Evolutionary conservation across 2,329 filamentous ascomycete species (phyloP).

Genomic region (Fusarium protoensiforme): DNA sequence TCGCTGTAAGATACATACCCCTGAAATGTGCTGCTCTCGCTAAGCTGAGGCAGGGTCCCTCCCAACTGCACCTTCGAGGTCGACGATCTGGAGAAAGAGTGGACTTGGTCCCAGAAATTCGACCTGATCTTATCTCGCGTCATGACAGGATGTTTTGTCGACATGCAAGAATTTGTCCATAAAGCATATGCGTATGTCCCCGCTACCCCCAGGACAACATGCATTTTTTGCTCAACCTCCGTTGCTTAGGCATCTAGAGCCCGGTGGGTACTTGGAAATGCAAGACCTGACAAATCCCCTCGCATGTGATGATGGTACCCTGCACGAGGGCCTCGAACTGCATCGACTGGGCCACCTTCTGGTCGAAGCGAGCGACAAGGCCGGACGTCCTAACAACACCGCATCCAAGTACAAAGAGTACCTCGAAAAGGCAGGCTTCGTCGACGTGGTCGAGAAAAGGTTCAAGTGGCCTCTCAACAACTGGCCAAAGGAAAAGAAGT

Average conservation of each 20-base stretch:
- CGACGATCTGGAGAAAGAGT: neutral
- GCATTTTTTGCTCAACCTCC: rapidly evolving
- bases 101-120: neutral
- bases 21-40: neutral
- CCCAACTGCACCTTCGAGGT: neutral
- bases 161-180: neutral
- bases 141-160: neutral
- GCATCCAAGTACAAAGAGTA: constrained; percentile 4
- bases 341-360: neutral
- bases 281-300: constrained; percentile 16
- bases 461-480: constrained; percentile 16
- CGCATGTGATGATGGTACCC: constrained; percentile 7
- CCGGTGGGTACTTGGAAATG: constrained; percentile 15
- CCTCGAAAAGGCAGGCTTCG: constrained; percentile 17
- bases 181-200: neutral
- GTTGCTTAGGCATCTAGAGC: constrained; percentile 8
- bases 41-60: neutral
- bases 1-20: neutral
- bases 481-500: constrained; percentile 19
- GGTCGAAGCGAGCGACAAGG: constrained; percentile 8
- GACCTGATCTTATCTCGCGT: neutral
- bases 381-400: neutral
- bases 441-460: constrained; percentile 6
- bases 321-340: neutral
- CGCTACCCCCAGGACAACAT: rapidly evolving